Evolutionary conservation across 129 eudicot species (phyloP), one percentile per base, ranked within the genome.

Genomic region (Helianthus tuberosus): DNA sequence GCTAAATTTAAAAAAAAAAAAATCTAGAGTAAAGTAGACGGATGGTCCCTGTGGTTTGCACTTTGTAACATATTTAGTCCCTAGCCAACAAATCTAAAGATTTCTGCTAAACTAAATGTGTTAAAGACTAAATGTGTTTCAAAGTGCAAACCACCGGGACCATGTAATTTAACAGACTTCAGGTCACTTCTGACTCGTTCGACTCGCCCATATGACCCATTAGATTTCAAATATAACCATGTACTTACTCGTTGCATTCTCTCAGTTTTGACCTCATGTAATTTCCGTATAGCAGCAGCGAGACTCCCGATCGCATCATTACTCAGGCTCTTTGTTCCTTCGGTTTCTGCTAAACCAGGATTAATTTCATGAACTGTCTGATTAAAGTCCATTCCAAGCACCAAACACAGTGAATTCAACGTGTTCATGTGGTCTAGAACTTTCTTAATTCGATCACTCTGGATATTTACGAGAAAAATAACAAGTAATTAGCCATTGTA

Each of bases 401-500:
- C 97, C 78, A 77, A 75, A 80, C 99, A 94, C 61, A 88, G 79
- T 10, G 90, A 86, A 77, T 77, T 78, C 79, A 94, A 76, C 68
- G 62, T 38, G 75, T 44, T 86, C 67, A 91, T 70, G 75, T 73
- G 83, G 50, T 88, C 92, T 50, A 80, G 15, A 47, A 90, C 88
- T 83, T 86, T 72, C 80, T 87, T 91, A 71, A 88, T 78, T 12
- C 99, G 94, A 52, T 87, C 91, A 63, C 90, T 86, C 99, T 94
- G 87, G 84, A 85, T 39, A 60, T 7, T 74, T 48, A 68, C 1
- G 60, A 66, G 53, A 58, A 71, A 71, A 73, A 38, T 43, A 46
- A 46, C 15, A 15, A 58, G 65, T 12, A 25, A 51, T 20, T 50
- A 62, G 67, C 10, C 10, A 43, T 9, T 43, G 47, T 52, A 11